Percentiles rank a stretch among this genome's conserved stretches.
phyloP scores from a whole-genome alignment of 768 basidiomycete genomes.

The Serpula lacrymans region DNA sequence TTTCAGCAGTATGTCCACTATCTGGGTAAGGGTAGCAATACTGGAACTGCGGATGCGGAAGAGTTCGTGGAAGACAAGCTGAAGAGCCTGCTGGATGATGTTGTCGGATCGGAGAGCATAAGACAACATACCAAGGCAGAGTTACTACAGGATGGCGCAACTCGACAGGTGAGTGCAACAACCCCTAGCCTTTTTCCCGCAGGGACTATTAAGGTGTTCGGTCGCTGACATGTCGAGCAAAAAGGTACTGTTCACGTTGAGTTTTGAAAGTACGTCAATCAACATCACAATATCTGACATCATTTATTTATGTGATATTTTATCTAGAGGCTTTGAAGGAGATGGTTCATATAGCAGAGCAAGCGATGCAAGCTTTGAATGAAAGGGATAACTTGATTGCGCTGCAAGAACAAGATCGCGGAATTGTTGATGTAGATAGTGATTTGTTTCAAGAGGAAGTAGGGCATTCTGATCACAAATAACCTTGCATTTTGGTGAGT shows the following conservation, averaged over 20 bases:
- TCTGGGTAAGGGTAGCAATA: slow-evolving; percentile 15
- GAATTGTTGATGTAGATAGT: no score
- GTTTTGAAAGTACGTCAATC: slow-evolving; percentile 43
- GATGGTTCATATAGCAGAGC: slow-evolving; percentile 32
- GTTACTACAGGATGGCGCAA: slow-evolving; percentile 40
- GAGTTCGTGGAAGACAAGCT: slow-evolving; percentile 17
- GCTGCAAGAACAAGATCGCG: slow-evolving; percentile 6
- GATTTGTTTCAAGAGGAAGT: no score
- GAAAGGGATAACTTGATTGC: slow-evolving; percentile 26
- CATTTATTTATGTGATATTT: not conserved
- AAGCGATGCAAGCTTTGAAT: slow-evolving; percentile 24
- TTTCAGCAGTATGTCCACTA: slow-evolving; percentile 42
- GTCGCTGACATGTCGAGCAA: no score
- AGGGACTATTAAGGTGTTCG: no score
- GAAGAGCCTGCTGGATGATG: slow-evolving; percentile 38
- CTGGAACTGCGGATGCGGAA: slow-evolving; percentile 4
- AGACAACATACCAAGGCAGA: slow-evolving; percentile 34
- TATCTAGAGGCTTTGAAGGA: slow-evolving; percentile 28
- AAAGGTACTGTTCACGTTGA: slow-evolving; percentile 41
- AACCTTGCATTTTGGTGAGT: no score
- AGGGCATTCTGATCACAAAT: no score
- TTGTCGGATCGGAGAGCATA: slow-evolving; percentile 30
- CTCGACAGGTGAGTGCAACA: slow-evolving; percentile 42
- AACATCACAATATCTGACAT: not conserved
- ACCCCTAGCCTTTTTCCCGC: no score